These are phyloP conservation scores for Aspergillus melleus DNA, from an alignment of 2,329 filamentous ascomycete genomes.

Conservation along the genomic window DNA sequence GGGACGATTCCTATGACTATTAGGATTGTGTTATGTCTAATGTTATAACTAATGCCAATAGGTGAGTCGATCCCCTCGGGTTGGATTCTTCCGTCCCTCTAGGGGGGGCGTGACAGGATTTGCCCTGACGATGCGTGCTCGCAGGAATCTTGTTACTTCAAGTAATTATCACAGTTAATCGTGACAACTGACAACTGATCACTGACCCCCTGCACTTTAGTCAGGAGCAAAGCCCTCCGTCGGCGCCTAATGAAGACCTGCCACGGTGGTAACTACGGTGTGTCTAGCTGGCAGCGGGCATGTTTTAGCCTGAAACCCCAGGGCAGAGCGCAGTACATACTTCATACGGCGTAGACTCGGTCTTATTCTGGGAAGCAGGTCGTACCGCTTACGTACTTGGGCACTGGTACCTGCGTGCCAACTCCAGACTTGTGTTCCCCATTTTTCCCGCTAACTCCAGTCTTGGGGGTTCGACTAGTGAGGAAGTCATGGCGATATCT, in stretches of 20 bases:
- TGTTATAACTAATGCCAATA: background rate
- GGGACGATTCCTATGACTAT: background rate
- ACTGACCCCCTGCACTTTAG: too few species aligned
- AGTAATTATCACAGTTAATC: too few species aligned
- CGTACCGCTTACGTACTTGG: conserved; percentile 9
- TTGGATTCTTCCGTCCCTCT: background rate
- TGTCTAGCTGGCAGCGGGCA: background rate
- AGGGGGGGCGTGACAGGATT: background rate
- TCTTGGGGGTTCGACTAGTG: conserved; percentile 8
- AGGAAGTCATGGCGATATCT: conserved; percentile 11
- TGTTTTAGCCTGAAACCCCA: conserved; percentile 7
- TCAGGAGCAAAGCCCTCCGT: background rate
- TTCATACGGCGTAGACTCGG: background rate
- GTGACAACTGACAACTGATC: background rate
- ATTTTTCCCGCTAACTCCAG: conserved; percentile 17
- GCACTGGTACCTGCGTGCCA: conserved; percentile 22
- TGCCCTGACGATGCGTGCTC: background rate
- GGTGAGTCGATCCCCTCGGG: background rate
- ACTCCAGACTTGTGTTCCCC: conserved; percentile 13
- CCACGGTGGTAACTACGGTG: background rate
- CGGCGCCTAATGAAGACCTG: background rate
- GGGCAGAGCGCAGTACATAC: background rate
- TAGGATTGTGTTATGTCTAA: background rate
- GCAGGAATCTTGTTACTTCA: too few species aligned
- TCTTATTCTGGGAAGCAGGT: too few species aligned